These are phyloP conservation scores for Kodamaea kaohsiungensis DNA, from an alignment of 805 yeast genomes.

Conservation along the genomic window DNA sequence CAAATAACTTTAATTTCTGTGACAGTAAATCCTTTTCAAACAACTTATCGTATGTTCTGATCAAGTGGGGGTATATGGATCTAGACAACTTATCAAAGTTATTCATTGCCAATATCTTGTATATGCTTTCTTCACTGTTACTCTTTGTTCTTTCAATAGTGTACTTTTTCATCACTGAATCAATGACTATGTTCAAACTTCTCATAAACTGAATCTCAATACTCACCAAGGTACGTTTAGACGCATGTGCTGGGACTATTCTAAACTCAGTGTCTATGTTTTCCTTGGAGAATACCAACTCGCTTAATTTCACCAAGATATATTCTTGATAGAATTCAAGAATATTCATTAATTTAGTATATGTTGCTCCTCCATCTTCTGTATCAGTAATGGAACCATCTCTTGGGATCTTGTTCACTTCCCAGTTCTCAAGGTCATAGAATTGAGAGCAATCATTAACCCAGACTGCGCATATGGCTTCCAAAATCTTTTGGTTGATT, in stretches of 20 bases:
- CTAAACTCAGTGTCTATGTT: slow-evolving; percentile 22
- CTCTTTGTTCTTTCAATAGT: slow-evolving; percentile 25
- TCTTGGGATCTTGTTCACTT: slow-evolving; percentile 17
- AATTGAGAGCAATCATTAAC: slow-evolving; percentile 47
- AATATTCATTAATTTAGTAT: slow-evolving; percentile 37
- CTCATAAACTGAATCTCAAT: slow-evolving; percentile 48
- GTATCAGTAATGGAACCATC: slow-evolving; percentile 3
- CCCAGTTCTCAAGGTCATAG: slow-evolving; percentile 46
- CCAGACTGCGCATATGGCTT: slow-evolving; percentile 45
- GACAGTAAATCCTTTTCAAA: slow-evolving; percentile 36
- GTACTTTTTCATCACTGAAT: slow-evolving; percentile 42
- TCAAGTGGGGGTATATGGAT: slow-evolving; percentile 31
- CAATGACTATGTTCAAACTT: slow-evolving; percentile 40
- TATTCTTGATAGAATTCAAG: slow-evolving; percentile 39
- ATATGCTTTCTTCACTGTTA: slow-evolving; percentile 27
- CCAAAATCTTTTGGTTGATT: slow-evolving; percentile 40
- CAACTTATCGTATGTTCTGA: slow-evolving; percentile 33
- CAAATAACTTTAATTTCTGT: slow-evolving; percentile 40
- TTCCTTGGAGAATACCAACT: slow-evolving; percentile 25
- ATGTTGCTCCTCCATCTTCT: slow-evolving; percentile 21
- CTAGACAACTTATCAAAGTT: slow-evolving; percentile 40
- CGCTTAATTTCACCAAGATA: slow-evolving; percentile 31
- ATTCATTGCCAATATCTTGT: slow-evolving; percentile 45
- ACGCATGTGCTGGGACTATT: slow-evolving; percentile 38
- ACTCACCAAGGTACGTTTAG: slow-evolving; percentile 40